Percentiles rank a stretch among this genome's conserved stretches.
phyloP scores from a whole-genome alignment of 2,329 filamentous ascomycete genomes.

The Zalaria sp. region DNA sequence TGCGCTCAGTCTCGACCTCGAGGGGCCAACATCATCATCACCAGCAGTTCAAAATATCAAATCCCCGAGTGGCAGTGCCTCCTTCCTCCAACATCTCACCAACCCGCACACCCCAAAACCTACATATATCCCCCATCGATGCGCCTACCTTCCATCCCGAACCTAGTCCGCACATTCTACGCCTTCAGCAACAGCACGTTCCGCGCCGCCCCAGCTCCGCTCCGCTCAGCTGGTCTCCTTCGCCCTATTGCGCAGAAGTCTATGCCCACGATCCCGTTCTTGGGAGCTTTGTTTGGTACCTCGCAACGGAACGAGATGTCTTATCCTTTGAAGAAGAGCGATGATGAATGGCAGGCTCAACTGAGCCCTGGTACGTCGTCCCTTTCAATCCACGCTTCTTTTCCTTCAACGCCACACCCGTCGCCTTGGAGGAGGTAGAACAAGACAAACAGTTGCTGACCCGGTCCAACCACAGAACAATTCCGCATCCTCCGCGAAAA shows the following conservation, averaged over 20 bases:
- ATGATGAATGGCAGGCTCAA: slow-evolving; percentile 81
- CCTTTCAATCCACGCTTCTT: too few species aligned
- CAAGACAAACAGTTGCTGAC: not conserved
- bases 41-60: not conserved
- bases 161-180: slow-evolving; percentile 34
- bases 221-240: slow-evolving; percentile 17
- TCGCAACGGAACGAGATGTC: slow-evolving; percentile 45
- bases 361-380: slow-evolving; percentile 49
- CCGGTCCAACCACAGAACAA: slow-evolving; percentile 50
- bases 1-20: too few species aligned
- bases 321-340: slow-evolving; percentile 66
- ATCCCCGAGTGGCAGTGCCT: not conserved
- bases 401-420: too few species aligned
- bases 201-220: slow-evolving; percentile 16
- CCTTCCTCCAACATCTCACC: not conserved
- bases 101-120: not conserved
- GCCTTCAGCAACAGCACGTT: slow-evolving; percentile 31
- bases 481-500: slow-evolving; percentile 87
- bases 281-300: slow-evolving; percentile 61
- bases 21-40: too few species aligned
- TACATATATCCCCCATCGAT: slow-evolving; percentile 16
- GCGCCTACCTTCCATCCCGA: slow-evolving; percentile 34
- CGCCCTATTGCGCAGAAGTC: slow-evolving; percentile 35
- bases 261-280: slow-evolving; percentile 67
- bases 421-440: not conserved